Evolutionary conservation across 2,329 filamentous ascomycete genomes (phyloP).

Genomic region (Alternaria alternata): DNA sequence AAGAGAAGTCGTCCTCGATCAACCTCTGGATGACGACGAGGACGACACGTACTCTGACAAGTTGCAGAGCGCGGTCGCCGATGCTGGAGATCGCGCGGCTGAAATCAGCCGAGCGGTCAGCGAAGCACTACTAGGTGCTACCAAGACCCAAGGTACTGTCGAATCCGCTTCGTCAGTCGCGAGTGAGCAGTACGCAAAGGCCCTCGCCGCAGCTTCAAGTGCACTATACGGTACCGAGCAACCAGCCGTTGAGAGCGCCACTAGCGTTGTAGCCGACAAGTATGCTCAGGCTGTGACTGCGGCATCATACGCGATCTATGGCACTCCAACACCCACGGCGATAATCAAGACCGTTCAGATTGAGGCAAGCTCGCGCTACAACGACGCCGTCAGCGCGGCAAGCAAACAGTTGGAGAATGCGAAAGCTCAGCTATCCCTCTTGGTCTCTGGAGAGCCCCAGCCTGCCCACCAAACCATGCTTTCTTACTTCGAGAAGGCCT

Average conservation of each 20-base stretch:
- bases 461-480: constrained; percentile 75
- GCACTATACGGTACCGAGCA: constrained; percentile 62
- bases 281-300: constrained; percentile 66
- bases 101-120: constrained; percentile 64
- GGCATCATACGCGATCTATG: constrained; percentile 66
- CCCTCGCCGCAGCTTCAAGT: constrained; percentile 64
- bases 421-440: constrained; percentile 70
- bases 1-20: constrained; percentile 58
- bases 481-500: constrained; percentile 72
- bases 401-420: constrained; percentile 72
- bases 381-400: constrained; percentile 70
- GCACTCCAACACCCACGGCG: constrained; percentile 58
- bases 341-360: constrained; percentile 57
- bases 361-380: constrained; percentile 66
- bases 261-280: constrained; percentile 61
- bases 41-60: constrained; percentile 59
- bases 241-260: constrained; percentile 54
- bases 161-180: constrained; percentile 63
- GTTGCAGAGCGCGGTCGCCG: constrained; percentile 60
- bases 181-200: constrained; percentile 64
- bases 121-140: constrained; percentile 61
- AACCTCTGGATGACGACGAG: constrained; percentile 59
- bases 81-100: constrained; percentile 62
- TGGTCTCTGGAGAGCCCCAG: constrained; percentile 73
- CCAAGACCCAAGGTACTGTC: constrained; percentile 56